These are phyloP conservation scores for Linaria vulgaris DNA, from an alignment of 257 asterid genomes.

Conservation along the genomic window DNA sequence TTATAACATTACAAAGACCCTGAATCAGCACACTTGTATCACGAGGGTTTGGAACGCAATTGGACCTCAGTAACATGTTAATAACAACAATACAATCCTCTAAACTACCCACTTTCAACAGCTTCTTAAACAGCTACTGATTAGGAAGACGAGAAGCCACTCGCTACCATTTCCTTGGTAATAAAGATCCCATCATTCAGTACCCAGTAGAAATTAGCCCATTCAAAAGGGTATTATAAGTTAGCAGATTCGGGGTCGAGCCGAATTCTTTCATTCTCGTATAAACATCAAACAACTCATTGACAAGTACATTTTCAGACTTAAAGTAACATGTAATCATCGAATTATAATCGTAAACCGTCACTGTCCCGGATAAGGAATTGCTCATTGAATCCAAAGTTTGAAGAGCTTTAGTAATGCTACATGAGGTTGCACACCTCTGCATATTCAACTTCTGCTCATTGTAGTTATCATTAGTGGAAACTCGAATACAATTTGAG, in stretches of 20 bases:
- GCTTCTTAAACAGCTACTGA: slow-evolving; percentile 48
- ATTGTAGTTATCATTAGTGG: too few relatives aligned
- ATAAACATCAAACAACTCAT: slow-evolving; percentile 43
- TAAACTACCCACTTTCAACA: slow-evolving; percentile 35
- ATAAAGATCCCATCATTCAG: slow-evolving; percentile 43
- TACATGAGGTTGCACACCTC: slow-evolving; percentile 45
- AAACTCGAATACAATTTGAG: too few relatives aligned
- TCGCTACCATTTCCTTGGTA: slow-evolving; percentile 44
- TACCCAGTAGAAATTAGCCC: slow-evolving; percentile 42
- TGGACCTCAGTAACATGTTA: slow-evolving; percentile 40
- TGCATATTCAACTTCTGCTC: slow-evolving; percentile 49
- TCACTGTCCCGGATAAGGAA: slow-evolving; percentile 47
- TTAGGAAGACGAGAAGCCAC: slow-evolving; percentile 48
- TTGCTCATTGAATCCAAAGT: slow-evolving; percentile 40
- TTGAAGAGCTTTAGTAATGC: slow-evolving; percentile 42
- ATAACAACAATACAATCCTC: slow-evolving; percentile 38
- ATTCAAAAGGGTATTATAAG: slow-evolving; percentile 47
- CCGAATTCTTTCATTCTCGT: slow-evolving; percentile 43
- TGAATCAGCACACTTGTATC: slow-evolving; percentile 39
- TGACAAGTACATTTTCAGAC: slow-evolving; percentile 40
- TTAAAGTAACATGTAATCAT: slow-evolving; percentile 47
- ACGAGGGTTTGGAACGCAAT: slow-evolving; percentile 36
- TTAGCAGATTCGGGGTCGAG: too few relatives aligned
- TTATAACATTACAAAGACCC: slow-evolving; percentile 43
- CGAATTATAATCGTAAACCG: slow-evolving; percentile 49